Evolutionary conservation across 139 green algal species (phyloP), one percentile per base, ranked within the genome.

Genomic region (Medakamo hakoo): DNA sequence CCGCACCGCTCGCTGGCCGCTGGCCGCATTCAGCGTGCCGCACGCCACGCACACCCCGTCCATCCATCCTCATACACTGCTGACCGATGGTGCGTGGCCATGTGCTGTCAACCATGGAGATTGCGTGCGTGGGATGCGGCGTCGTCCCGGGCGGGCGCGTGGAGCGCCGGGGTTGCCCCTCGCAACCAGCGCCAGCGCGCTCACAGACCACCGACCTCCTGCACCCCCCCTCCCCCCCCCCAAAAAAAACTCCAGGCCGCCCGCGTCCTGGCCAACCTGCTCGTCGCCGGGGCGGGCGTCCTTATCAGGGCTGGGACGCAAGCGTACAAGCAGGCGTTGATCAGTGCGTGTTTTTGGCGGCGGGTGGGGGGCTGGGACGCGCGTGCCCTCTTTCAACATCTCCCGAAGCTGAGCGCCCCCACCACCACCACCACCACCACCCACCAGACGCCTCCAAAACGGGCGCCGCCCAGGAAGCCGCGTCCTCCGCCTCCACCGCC

Each of bases 251-350:
- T n/a, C n/a, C 84, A 93, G 86, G 86, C 86, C 19, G 74, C 79
- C 2, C 73, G 82, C 9, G 83, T 95, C 4, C 19, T 95, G 9
- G 88, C 88, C 9, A 93, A 95, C 60, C 70, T 95, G 23, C 69
- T 95, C 23, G 73, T 95, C 2, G 86, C 88, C 4, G 88, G 86
- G 20, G 83, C 73, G 23, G 85, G 79, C 3, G 78, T 95, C 19
- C 57, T 95, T 2, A 69, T 95, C 30, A 67, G 88, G 9, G 88
- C 88, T 24, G 87, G 76, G 59, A 75, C 81, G 1, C 83, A 92
- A 31, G 88, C 88, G 0, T 95, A 87, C 66, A 72, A 65, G 16
- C 85, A 95, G 49, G 88, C 88, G 4, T 77, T 95, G 23, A 67
- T 88, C 31, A 95, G 87, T 95, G 62, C 86, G 87, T 78, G 30